A percentile compares a stretch with the other conserved stretches of the same genome.
Evolutionary conservation across 345 rosid species (phyloP).

Genomic region (Bruguiera sexangula): DNA sequence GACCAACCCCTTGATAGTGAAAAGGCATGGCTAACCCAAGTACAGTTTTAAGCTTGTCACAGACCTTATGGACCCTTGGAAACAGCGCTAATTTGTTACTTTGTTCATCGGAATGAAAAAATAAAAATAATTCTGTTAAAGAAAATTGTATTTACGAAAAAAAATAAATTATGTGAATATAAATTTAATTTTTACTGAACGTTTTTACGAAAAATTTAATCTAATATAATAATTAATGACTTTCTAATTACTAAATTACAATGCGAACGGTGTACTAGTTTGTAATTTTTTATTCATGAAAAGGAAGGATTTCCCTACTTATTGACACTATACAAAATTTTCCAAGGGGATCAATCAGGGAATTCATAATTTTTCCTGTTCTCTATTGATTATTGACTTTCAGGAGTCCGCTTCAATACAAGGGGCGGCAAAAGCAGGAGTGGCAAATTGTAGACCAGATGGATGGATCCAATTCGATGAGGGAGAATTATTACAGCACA

Average conservation of each 20-base stretch:
- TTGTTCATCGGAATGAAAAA: no score
- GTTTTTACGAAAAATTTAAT: no score
- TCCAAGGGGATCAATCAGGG: not conserved
- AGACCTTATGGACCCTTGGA: no score
- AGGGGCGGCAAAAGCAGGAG: constrained; percentile 33
- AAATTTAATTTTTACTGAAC: no score
- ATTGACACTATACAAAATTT: no score
- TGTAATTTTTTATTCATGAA: not conserved
- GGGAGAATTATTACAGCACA: constrained; percentile 30
- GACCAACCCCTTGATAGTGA: constrained; percentile 14
- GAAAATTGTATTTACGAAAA: no score
- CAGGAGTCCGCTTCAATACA: constrained; percentile 46
- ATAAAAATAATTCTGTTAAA: no score
- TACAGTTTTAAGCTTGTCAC: not conserved
- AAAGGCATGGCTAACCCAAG: constrained; percentile 21
- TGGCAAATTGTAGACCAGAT: constrained; percentile 36
- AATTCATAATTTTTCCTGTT: not conserved
- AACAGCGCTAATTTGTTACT: no score
- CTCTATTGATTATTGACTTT: constrained; percentile 15
- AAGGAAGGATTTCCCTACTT: not conserved
- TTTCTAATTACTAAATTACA: not conserved
- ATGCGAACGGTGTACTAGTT: no score
- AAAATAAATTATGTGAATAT: no score
- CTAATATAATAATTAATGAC: no score
- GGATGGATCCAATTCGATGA: constrained; percentile 50